These are phyloP conservation scores for Myxozyma lipomycoides DNA, from an alignment of 805 yeast genomes.

Conservation along the genomic window DNA sequence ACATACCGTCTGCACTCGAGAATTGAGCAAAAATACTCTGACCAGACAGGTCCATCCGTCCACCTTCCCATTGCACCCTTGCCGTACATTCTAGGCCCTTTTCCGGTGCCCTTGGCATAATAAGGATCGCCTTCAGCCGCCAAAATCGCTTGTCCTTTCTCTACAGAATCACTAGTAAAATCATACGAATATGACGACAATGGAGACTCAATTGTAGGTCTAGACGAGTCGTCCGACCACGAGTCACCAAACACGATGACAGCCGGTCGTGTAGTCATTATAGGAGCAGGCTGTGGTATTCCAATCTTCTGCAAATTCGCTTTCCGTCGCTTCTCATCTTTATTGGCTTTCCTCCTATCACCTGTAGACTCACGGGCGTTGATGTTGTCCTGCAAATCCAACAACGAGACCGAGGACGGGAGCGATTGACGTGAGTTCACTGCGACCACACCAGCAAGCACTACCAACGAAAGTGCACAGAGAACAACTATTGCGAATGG, in stretches of 20 bases:
- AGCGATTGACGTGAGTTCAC: neutral
- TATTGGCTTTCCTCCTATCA: neutral
- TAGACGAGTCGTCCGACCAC: slow-evolving; percentile 23
- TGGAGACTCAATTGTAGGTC: neutral
- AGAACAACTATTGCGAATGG: neutral
- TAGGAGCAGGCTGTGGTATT: neutral
- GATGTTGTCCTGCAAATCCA: neutral
- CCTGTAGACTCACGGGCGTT: neutral
- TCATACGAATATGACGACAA: neutral
- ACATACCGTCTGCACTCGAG: slow-evolving; percentile 9
- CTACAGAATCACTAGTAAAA: too few species aligned
- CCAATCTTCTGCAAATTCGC: neutral
- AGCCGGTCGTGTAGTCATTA: neutral
- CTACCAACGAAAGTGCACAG: neutral
- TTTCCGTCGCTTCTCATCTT: neutral
- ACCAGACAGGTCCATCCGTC: slow-evolving; percentile 26
- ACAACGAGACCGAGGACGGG: neutral
- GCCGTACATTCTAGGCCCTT: slow-evolving; percentile 15
- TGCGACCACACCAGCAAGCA: neutral
- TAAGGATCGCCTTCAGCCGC: neutral
- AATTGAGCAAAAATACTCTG: slow-evolving; percentile 18
- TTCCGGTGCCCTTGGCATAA: neutral
- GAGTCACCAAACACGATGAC: slow-evolving; percentile 26
- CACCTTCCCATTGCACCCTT: slow-evolving; percentile 22
- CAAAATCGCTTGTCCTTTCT: neutral